These are phyloP conservation scores for Boletus rufocinnamomeus DNA, from an alignment of 768 basidiomycete genomes.

Conservation along the genomic window DNA sequence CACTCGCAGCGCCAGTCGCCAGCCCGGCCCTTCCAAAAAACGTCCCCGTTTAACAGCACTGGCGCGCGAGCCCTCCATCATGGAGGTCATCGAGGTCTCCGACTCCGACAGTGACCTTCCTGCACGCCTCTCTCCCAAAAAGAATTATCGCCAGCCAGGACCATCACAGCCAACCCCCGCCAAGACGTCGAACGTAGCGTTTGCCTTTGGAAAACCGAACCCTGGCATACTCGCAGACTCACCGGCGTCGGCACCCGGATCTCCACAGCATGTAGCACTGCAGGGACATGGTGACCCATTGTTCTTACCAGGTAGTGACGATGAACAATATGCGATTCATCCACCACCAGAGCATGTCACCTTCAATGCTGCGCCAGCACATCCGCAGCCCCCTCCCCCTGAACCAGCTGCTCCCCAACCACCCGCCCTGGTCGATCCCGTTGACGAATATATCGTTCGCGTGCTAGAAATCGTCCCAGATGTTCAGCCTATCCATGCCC, in stretches of 20 bases:
- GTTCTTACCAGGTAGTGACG: conserved; percentile 43
- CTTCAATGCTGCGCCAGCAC: neutral
- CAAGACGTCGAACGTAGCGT: neutral
- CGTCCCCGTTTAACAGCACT: conserved; percentile 3
- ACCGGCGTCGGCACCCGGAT: conserved; percentile 10
- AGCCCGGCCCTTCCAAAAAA: conserved; percentile 22
- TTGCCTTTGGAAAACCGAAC: conserved; percentile 19
- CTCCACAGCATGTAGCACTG: conserved; percentile 9
- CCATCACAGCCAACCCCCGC: conserved; percentile 13
- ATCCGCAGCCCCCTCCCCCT: neutral
- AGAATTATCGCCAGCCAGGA: neutral
- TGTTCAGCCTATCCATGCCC: conserved; percentile 57
- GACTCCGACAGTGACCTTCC: conserved; percentile 48
- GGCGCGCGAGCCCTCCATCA: conserved; percentile 11
- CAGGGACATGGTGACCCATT: conserved; percentile 26
- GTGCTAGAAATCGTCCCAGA: conserved; percentile 74
- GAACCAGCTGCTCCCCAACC: conserved; percentile 10
- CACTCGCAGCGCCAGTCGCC: conserved; percentile 24
- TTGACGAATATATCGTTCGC: conserved; percentile 42
- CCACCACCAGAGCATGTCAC: neutral
- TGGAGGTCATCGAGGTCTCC: conserved; percentile 50
- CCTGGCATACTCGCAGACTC: conserved; percentile 11
- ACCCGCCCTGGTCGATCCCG: conserved; percentile 18
- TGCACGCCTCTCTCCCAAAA: conserved; percentile 5
- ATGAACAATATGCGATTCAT: conserved; percentile 18